Conservation (phyloP, 371 early-diverging fungal genomes). For the Dinochytrium kinnereticum region DNA sequence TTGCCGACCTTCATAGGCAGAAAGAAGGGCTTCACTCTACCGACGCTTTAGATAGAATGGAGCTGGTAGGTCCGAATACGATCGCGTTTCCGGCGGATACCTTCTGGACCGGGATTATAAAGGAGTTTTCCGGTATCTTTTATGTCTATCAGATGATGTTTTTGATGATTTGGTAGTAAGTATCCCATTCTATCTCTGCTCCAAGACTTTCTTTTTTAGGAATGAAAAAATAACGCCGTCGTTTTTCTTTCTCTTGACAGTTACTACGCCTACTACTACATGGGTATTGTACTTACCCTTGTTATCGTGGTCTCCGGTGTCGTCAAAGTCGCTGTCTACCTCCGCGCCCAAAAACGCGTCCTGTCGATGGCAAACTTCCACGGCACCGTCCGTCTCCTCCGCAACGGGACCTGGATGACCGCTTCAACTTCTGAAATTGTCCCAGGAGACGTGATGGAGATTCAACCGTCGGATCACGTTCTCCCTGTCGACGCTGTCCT, state of each 20-base stretch:
- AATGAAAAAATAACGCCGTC: background rate
- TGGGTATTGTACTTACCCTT: slow-evolving; percentile 75
- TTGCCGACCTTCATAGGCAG: slow-evolving; percentile 54
- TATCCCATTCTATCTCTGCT: slow-evolving; percentile 24
- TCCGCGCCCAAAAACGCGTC: slow-evolving; percentile 70
- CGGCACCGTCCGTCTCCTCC: slow-evolving; percentile 48
- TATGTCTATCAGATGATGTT: slow-evolving; percentile 79
- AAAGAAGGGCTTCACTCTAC: slow-evolving; percentile 56
- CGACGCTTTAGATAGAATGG: slow-evolving; percentile 64
- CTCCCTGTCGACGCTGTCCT: slow-evolving; percentile 72
- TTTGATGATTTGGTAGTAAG: slow-evolving; percentile 71
- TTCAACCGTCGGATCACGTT: slow-evolving; percentile 49
- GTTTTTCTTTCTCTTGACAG: background rate
- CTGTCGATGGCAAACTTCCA: slow-evolving; percentile 45
- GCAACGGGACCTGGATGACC: slow-evolving; percentile 61
- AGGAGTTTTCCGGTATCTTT: slow-evolving; percentile 75
- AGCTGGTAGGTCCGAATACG: slow-evolving; percentile 74
- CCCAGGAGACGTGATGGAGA: slow-evolving; percentile 75
- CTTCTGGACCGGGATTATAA: slow-evolving; percentile 57
- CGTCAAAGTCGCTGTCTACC: slow-evolving; percentile 70
- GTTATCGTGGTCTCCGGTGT: slow-evolving; percentile 74
- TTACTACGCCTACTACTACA: slow-evolving; percentile 72
- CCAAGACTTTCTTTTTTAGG: background rate
- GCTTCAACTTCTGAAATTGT: slow-evolving; percentile 65
- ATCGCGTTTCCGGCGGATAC: slow-evolving; percentile 64